Evolutionary conservation across 805 yeast species (phyloP).

Genomic region (Lachancea thermotolerans): DNA sequence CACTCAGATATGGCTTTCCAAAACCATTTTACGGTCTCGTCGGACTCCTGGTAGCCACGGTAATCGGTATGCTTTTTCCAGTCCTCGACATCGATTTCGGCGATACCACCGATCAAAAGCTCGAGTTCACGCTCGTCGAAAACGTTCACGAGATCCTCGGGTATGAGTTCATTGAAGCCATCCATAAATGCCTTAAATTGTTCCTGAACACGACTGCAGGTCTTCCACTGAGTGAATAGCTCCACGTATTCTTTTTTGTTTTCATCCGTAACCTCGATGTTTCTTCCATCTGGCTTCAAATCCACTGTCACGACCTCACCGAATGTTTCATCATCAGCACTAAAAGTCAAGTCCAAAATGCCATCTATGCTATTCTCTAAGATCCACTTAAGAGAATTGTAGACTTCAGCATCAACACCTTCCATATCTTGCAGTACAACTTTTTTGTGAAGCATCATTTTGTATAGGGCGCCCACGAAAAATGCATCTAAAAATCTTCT

Average conservation of each 20-base stretch:
- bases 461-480: slow-evolving; percentile 96
- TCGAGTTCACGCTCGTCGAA: slow-evolving; percentile 98
- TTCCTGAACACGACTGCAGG: slow-evolving; percentile 84
- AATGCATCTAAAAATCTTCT: slow-evolving; percentile 96
- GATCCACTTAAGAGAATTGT: slow-evolving; percentile 92
- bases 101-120: slow-evolving; percentile 93
- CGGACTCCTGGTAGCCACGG: slow-evolving; percentile 94
- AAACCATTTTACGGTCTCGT: slow-evolving; percentile 97
- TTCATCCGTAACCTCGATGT: slow-evolving; percentile 89
- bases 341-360: slow-evolving; percentile 79
- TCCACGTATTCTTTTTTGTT: slow-evolving; percentile 95
- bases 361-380: slow-evolving; percentile 90
- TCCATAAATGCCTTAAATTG: slow-evolving; percentile 95
- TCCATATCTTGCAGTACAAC: slow-evolving; percentile 96
- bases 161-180: slow-evolving; percentile 95
- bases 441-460: slow-evolving; percentile 93
- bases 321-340: slow-evolving; percentile 86
- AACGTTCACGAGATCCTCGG: slow-evolving; percentile 92
- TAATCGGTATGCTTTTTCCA: slow-evolving; percentile 99
- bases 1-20: slow-evolving; percentile 90
- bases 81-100: slow-evolving; percentile 96
- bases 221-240: slow-evolving; percentile 92
- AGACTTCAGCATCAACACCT: slow-evolving; percentile 96
- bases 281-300: slow-evolving; percentile 79
- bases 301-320: slow-evolving; percentile 90